Percentiles rank a stretch among this genome's conserved stretches.
Evolutionary conservation across 2,329 filamentous ascomycete species (phyloP).

Genomic region (Aureobasidium vineae): DNA sequence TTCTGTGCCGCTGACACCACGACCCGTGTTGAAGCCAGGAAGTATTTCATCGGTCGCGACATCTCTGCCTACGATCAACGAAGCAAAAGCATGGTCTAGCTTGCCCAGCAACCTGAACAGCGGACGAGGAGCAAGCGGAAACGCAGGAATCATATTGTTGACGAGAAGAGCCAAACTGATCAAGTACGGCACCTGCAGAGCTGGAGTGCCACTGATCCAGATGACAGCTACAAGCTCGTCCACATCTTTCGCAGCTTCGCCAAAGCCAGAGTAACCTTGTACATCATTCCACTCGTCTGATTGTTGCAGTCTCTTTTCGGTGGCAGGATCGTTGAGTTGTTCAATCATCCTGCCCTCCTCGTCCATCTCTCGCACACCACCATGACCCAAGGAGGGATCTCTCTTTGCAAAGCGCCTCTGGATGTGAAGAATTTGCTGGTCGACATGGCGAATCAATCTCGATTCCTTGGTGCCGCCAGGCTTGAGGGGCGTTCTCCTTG

Average conservation of each 20-base stretch:
- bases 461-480: constrained; percentile 60
- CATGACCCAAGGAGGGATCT: constrained; percentile 30
- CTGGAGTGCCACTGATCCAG: constrained; percentile 82
- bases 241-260: constrained; percentile 70
- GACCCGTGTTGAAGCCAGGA: constrained; percentile 66
- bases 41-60: constrained; percentile 62
- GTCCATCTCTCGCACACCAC: constrained; percentile 25
- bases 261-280: constrained; percentile 60
- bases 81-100: constrained; percentile 79
- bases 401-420: constrained; percentile 56
- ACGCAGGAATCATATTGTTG: constrained; percentile 68
- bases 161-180: constrained; percentile 73
- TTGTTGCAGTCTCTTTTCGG: constrained; percentile 28
- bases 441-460: constrained; percentile 57
- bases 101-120: constrained; percentile 73
- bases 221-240: constrained; percentile 73
- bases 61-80: constrained; percentile 67
- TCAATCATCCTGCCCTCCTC: constrained; percentile 27
- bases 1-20: constrained; percentile 72
- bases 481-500: constrained; percentile 53
- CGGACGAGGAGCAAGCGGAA: constrained; percentile 64
- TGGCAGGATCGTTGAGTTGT: constrained; percentile 19
- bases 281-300: constrained; percentile 42
- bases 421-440: constrained; percentile 52
- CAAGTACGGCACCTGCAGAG: constrained; percentile 78